Base-by-base conservation (phyloP, 1,284 basidiomycete species). In the Laetiporus sulphureus region DNA sequence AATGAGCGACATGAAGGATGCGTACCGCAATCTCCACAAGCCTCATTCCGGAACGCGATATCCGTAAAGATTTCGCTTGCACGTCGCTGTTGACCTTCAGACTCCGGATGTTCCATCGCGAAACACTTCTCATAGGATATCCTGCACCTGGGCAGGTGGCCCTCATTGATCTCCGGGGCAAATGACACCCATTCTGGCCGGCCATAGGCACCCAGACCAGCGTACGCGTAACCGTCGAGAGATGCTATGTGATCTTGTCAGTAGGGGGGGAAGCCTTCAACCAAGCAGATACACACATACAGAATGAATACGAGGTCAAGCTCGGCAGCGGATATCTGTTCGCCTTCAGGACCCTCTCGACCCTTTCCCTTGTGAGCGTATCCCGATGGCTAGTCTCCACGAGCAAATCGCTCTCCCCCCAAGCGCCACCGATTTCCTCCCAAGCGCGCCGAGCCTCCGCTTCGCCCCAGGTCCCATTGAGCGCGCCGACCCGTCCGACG, bases 11-110 rank as follows among this genome's bases (percentile, higher is more conserved):
- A 2, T n/a, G 15, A 15, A 6, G 20, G 12, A 13, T 2, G 67
- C 71, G 47, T 43, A 74, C 72, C 47, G 55, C 72, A 74, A 49
- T 74, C 73, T 11, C 72, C 73, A 44, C 73, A 75, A 11, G 60
- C 45, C 0, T 64, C 57, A 16, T 63, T 52, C 13, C 61, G 56
- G 54, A 73, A 75, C 0, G 72, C 63, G 30, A 74, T 56, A 19
- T 66, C 58, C 51, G 65, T 70, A 58, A 75, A 73, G 55, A 73
- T 61, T 13, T 51, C 55, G 37, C 55, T 57, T 18, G 56, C 58
- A 10, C 40, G 42, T 16, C 38, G 39, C 30, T 39, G 35, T 16
- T 42, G 38, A 11, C 37, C 33, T n/a, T n/a, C n/a, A n/a, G n/a
- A n/a, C n/a, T n/a, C n/a, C n/a, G n/a, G n/a, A n/a, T n/a, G n/a